Conservation (phyloP, 2,329 filamentous ascomycete species). For the Penicillium expansum region DNA sequence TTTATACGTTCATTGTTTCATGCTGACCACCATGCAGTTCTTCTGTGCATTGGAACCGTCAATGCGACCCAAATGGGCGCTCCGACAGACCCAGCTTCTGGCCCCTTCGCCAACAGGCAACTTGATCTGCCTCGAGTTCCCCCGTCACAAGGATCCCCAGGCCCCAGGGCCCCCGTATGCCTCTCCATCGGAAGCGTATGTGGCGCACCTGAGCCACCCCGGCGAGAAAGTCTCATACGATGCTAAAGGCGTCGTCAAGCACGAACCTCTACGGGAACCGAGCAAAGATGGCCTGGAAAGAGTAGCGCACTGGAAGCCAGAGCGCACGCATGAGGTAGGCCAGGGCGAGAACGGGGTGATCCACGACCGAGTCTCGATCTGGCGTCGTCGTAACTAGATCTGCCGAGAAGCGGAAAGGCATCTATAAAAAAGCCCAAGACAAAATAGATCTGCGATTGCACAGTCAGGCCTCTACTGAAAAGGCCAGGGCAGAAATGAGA, state of each 20-base stretch:
- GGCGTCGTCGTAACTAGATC: slow-evolving; percentile 37
- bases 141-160: slow-evolving; percentile 65
- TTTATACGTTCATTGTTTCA: neutral
- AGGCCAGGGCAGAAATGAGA: neutral
- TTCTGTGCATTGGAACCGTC: slow-evolving; percentile 58
- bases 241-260: slow-evolving; percentile 51
- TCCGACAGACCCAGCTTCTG: slow-evolving; percentile 55
- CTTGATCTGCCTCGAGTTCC: slow-evolving; percentile 72
- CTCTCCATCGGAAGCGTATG: slow-evolving; percentile 66
- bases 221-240: slow-evolving; percentile 66
- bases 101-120: slow-evolving; percentile 46
- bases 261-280: slow-evolving; percentile 47
- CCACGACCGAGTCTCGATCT: slow-evolving; percentile 45
- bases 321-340: slow-evolving; percentile 56
- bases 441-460: neutral
- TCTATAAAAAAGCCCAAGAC: neutral
- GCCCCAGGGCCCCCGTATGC: slow-evolving; percentile 71
- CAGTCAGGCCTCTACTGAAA: neutral
- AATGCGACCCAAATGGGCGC: slow-evolving; percentile 58
- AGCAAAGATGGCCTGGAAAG: slow-evolving; percentile 42
- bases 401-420: neutral
- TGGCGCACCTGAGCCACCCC: slow-evolving; percentile 67
- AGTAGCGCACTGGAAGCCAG: slow-evolving; percentile 56
- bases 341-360: slow-evolving; percentile 44
- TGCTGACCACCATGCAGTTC: slow-evolving; percentile 47